Evolutionary conservation across 2,329 filamentous ascomycete genomes (phyloP), one percentile per base, ranked within the genome.

Genomic region (Didymosphaeria variabile): DNA sequence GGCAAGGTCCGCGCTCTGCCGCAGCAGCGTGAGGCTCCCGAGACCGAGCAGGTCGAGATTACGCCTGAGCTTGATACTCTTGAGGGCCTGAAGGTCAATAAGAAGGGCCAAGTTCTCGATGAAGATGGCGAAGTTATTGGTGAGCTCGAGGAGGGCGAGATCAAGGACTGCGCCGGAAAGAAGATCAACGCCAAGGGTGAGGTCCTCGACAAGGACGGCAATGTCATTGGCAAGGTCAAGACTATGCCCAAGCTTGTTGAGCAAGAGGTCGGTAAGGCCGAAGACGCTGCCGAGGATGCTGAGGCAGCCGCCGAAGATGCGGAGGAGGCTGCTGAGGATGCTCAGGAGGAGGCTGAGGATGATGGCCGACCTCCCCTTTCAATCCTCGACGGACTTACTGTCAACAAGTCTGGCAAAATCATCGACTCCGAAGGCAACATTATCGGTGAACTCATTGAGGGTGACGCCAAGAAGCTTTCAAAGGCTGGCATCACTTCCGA

Each of bases 131-230:
- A 86, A 61, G 75, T 79, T 7, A 84, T 86, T 65, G 84, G 83
- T 34, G 82, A 85, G 67, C 81, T 86, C 45, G 72, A 77, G 44
- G 83, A 85, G 66, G 88, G 89, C 45, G 85, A 90, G 55, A 75
- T 89, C 13, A 76, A 83, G 15, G 86, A 89, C 63, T 89, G 88
- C 64, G 86, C 88, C 19, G 84, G 88, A 60, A 89, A 88, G 79
- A 90, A 89, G 76, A 80, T 88, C 67, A 88, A 90, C 65, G 84
- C 83, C 61, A 82, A 88, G 75, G 88, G 88, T 21, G 88, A 90
- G 69, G 86, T 90, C 58, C 82, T 89, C 70, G 87, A 89, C 72
- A 87, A 84, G 73, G 84, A 87, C 49, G 87, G 88, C 47, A 87
- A 88, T 46, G 82, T 90, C 64, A 83, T 90, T 63, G 88, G 88